phyloP scores from a whole-genome alignment of 139 green algal genomes.

The Edaphochlamys debaryana region DNA sequence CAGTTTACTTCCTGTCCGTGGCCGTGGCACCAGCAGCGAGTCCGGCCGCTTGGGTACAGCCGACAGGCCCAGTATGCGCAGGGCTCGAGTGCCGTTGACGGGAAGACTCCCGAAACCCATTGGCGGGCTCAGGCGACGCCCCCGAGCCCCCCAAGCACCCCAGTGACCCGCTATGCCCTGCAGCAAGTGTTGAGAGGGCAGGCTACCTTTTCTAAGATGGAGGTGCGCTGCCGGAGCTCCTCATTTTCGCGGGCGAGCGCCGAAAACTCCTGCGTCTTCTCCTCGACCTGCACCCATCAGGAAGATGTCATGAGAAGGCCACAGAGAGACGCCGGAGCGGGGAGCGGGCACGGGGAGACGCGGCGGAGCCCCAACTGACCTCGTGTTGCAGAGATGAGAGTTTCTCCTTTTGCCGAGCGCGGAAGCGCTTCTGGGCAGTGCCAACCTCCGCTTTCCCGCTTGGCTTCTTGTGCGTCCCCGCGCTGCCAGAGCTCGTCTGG shows the following conservation, averaged over 20 bases:
- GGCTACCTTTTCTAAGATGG: constrained; percentile 21
- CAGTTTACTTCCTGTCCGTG: too few species aligned
- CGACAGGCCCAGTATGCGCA: too few species aligned
- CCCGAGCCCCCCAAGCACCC: not conserved
- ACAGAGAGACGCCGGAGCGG: not conserved
- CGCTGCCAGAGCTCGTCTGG: too few species aligned
- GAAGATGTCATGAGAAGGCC: not conserved
- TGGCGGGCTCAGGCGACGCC: too few species aligned
- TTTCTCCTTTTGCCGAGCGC: constrained; percentile 27
- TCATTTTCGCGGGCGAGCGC: constrained; percentile 9
- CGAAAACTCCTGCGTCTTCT: constrained; percentile 4
- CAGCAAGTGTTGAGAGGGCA: not conserved
- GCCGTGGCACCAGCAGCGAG: too few species aligned
- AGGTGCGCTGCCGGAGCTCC: not conserved
- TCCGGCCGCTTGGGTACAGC: too few species aligned
- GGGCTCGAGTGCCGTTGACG: too few species aligned
- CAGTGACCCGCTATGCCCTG: not conserved
- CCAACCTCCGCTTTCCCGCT: too few species aligned
- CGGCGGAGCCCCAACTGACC: too few species aligned
- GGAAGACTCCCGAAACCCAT: too few species aligned
- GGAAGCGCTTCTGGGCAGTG: constrained; percentile 33
- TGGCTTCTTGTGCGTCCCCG: too few species aligned
- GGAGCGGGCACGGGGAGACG: too few species aligned
- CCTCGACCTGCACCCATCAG: constrained; percentile 7
- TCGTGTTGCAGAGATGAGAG: not conserved